These are phyloP conservation scores for Diaporthe sp. DNA, from an alignment of 2,329 filamentous ascomycete genomes.

Conservation along the genomic window DNA sequence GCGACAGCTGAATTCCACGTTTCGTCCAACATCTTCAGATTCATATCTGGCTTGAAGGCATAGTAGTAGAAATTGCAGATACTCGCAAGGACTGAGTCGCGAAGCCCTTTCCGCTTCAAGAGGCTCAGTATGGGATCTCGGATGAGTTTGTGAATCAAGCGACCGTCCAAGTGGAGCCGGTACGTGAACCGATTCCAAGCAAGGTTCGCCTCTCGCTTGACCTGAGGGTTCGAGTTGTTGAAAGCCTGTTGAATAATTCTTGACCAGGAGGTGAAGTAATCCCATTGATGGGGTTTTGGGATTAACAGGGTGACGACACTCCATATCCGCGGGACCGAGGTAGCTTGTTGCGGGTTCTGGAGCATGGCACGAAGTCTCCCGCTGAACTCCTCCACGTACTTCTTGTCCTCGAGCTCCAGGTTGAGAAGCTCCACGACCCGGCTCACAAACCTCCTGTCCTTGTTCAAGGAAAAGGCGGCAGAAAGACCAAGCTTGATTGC, in stretches of 20 bases:
- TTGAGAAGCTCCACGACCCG: slow-evolving; percentile 75
- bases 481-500: slow-evolving; percentile 82
- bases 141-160: slow-evolving; percentile 53
- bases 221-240: slow-evolving; percentile 79
- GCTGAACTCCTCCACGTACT: slow-evolving; percentile 78
- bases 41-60: slow-evolving; percentile 77
- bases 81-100: slow-evolving; percentile 71
- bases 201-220: slow-evolving; percentile 81
- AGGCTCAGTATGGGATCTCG: slow-evolving; percentile 77
- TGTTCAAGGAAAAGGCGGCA: slow-evolving; percentile 76
- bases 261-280: slow-evolving; percentile 80
- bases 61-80: slow-evolving; percentile 89
- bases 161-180: slow-evolving; percentile 74
- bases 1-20: slow-evolving; percentile 84
- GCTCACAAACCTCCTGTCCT: slow-evolving; percentile 75
- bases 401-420: slow-evolving; percentile 68
- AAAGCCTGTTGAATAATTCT: slow-evolving; percentile 85
- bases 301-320: slow-evolving; percentile 84
- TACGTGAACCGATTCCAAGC: slow-evolving; percentile 91
- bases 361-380: slow-evolving; percentile 77
- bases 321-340: slow-evolving; percentile 89
- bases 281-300: slow-evolving; percentile 78
- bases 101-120: slow-evolving; percentile 75
- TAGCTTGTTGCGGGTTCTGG: slow-evolving; percentile 70
- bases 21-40: slow-evolving; percentile 74